A percentile compares a stretch with the other conserved stretches of the same genome.
These are phyloP conservation scores for Dendryphion nanum DNA, from an alignment of 2,329 filamentous ascomycete species.

Conservation along the genomic window DNA sequence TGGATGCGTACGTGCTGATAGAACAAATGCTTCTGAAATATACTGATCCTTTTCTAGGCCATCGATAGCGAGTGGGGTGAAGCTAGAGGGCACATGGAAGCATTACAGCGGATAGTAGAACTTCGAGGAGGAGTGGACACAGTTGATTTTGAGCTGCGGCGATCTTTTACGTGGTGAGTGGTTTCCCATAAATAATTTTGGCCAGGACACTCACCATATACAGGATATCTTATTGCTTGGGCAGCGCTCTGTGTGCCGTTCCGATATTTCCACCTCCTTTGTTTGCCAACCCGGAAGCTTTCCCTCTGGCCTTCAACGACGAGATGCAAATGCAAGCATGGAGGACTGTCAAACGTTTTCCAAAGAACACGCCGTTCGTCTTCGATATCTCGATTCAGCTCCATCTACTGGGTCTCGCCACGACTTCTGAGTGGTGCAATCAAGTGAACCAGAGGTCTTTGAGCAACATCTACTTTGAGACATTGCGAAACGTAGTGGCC, in stretches of 20 bases:
- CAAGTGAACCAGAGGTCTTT: constrained; percentile 12
- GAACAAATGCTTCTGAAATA: constrained; percentile 1
- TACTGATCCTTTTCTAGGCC: no score
- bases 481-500: constrained; percentile 7
- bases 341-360: constrained; percentile 20
- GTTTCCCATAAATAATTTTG: not conserved
- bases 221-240: constrained; percentile 12
- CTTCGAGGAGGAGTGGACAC: constrained; percentile 13
- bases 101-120: constrained; percentile 13
- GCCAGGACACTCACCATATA: not conserved
- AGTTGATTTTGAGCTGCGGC: constrained; percentile 17
- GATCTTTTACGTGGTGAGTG: constrained; percentile 15
- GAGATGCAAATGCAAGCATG: constrained; percentile 20
- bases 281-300: constrained; percentile 4
- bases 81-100: constrained; percentile 15
- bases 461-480: constrained; percentile 21
- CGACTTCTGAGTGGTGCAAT: constrained; percentile 12
- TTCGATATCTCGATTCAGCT: constrained; percentile 16
- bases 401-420: constrained; percentile 17
- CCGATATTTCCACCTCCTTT: constrained; percentile 11
- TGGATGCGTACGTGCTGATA: constrained; percentile 16
- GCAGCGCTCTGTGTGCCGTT: constrained; percentile 6
- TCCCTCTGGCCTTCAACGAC: constrained; percentile 18
- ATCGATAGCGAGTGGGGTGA: constrained; percentile 16
- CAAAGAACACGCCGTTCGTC: constrained; percentile 18